A percentile compares a stretch with the other conserved stretches of the same genome.
Conservation (phyloP, 2,329 filamentous ascomycete genomes). For the Alternaria solani region DNA sequence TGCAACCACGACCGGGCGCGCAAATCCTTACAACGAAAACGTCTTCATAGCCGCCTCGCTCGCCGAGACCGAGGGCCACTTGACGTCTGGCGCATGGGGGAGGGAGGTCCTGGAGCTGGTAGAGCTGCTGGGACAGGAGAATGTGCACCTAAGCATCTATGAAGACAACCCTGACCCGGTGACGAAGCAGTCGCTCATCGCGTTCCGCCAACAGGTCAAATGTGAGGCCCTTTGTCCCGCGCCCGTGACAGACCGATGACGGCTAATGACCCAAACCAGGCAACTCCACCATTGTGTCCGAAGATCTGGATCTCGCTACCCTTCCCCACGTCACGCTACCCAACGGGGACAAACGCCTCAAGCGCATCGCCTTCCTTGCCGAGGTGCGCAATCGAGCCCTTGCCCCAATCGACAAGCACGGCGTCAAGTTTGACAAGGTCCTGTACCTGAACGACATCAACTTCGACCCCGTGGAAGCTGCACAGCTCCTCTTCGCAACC, state of each 20-base stretch:
- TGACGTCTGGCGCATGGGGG: slow-evolving; percentile 72
- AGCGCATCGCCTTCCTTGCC: slow-evolving; percentile 77
- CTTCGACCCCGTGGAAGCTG: slow-evolving; percentile 66
- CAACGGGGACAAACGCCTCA: slow-evolving; percentile 68
- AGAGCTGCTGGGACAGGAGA: slow-evolving; percentile 70
- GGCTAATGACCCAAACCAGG: slow-evolving; percentile 40
- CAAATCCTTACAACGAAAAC: slow-evolving; percentile 67
- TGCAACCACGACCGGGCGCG: slow-evolving; percentile 50
- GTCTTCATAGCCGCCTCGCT: slow-evolving; percentile 78
- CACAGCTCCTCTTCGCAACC: slow-evolving; percentile 70
- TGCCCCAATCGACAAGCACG: slow-evolving; percentile 64
- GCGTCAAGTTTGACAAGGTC: slow-evolving; percentile 67
- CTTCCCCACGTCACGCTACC: slow-evolving; percentile 69
- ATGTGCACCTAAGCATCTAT: slow-evolving; percentile 76
- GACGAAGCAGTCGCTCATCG: slow-evolving; percentile 63
- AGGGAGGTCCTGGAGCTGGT: slow-evolving; percentile 67
- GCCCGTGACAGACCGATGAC: neutral
- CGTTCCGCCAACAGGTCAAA: slow-evolving; percentile 60
- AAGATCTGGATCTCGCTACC: slow-evolving; percentile 64
- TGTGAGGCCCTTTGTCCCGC: slow-evolving; percentile 44
- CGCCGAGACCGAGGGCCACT: slow-evolving; percentile 67
- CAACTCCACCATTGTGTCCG: slow-evolving; percentile 63
- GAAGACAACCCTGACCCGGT: slow-evolving; percentile 71
- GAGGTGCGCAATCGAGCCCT: slow-evolving; percentile 76
- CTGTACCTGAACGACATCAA: slow-evolving; percentile 73